Base-by-base conservation (phyloP, 2,329 filamentous ascomycete species). In the Penicillium sp. region DNA sequence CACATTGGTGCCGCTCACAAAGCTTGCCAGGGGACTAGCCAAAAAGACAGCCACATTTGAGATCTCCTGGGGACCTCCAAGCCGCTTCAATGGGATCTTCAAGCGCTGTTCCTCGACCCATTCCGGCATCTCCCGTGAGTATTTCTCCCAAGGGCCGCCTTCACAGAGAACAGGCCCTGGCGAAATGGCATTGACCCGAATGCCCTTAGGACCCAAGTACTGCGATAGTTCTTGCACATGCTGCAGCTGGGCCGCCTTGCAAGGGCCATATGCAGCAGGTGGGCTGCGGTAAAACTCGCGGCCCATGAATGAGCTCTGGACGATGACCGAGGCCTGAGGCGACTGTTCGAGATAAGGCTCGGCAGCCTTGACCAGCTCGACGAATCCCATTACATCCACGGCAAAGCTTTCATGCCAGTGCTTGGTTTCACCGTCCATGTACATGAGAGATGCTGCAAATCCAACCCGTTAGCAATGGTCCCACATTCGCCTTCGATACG, bases 111-210 rank as follows among this genome's bases (percentile, higher is more conserved):
- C 51, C 31, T 54, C 50, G 19, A 54, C 47, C 51, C 49, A 53
- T 21, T 49, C 39, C 2, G 43, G 39, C 18, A 27, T 41, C 3
- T 32, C n/a, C 35, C 39, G 28, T 5, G 21, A 39, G 13, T 47
- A 49, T 16, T 34, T 43, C 33, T 52, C 47, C 41, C 47, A 48
- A 5, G 43, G 33, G 11, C 49, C 51, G 1, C 37, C 51, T 10
- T 43, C 26, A 9, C 36, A 37, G 4, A 39, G 29, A 34, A 62
- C 54, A 16, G 53, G 54, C 1, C 59, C 58, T 2, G 57, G 57
- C 4, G 45, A 51, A 19, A 62, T 62, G 31, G 51, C 48, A 37
- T 61, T 62, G 18, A 60, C 54, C 8, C 59, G 39, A 21, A 62
- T 53, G 5, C 55, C 56, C 36, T 58, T 57, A 3, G 43, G 43